Conservation (phyloP, 2,329 filamentous ascomycete genomes). For the Stagonosporopsis vannaccii region DNA sequence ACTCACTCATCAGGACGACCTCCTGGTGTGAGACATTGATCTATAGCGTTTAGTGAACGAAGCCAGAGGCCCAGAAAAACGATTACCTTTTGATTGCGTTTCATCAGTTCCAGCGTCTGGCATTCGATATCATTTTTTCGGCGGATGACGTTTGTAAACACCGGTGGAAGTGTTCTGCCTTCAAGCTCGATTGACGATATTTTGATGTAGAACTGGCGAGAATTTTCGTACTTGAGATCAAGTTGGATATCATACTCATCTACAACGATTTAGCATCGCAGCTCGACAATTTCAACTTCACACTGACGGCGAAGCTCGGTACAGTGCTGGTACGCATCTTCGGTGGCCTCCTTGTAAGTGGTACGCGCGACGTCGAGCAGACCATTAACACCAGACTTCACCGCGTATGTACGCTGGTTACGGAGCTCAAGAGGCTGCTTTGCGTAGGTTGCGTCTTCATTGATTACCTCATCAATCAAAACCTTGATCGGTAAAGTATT, state of each 20-base stretch:
- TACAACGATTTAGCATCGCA: slow-evolving; percentile 18
- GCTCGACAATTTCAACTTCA: background rate
- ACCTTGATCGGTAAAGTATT: slow-evolving; percentile 67
- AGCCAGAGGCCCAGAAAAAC: background rate
- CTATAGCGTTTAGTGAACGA: slow-evolving; percentile 54
- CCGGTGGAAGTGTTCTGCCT: slow-evolving; percentile 64
- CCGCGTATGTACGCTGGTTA: slow-evolving; percentile 89
- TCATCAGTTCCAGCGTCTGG: slow-evolving; percentile 83
- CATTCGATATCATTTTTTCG: slow-evolving; percentile 84
- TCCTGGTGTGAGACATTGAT: slow-evolving; percentile 84
- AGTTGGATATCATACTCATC: slow-evolving; percentile 65
- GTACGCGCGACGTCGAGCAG: slow-evolving; percentile 87
- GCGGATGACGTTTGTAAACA: slow-evolving; percentile 78
- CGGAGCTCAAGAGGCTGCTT: slow-evolving; percentile 82
- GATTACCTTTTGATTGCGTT: slow-evolving; percentile 66
- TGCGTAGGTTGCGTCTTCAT: slow-evolving; percentile 81
- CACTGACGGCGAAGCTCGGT: slow-evolving; percentile 68
- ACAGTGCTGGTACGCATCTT: slow-evolving; percentile 77
- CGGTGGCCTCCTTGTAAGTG: slow-evolving; percentile 86
- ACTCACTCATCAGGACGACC: slow-evolving; percentile 75
- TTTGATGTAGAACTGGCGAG: slow-evolving; percentile 80
- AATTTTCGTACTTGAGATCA: slow-evolving; percentile 77
- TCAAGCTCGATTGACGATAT: slow-evolving; percentile 70
- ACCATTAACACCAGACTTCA: slow-evolving; percentile 84
- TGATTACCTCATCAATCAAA: slow-evolving; percentile 74